phyloP scores from a whole-genome alignment of 1,284 basidiomycete species.

The Pisolithus thermaeus region DNA sequence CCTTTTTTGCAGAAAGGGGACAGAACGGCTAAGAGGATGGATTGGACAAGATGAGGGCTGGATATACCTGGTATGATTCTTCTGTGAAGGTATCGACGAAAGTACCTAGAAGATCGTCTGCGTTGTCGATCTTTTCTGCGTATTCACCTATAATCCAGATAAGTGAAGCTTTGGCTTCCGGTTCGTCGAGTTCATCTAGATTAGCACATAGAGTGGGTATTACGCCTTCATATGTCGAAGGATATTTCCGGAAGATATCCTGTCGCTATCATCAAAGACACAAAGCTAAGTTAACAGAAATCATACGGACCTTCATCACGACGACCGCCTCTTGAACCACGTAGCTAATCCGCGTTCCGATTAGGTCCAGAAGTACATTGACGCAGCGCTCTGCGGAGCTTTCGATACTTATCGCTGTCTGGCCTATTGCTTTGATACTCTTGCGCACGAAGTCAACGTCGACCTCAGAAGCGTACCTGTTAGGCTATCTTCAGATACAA shows the following conservation, averaged over 20 bases:
- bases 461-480: constrained; percentile 91
- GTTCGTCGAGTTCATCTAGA: constrained; percentile 94
- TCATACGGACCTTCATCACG: constrained; percentile 81
- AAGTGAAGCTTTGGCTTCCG: constrained; percentile 94
- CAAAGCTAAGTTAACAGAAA: background rate
- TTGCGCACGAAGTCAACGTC: constrained; percentile 98
- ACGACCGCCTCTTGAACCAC: constrained; percentile 98
- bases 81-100: constrained; percentile 93
- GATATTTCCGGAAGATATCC: constrained; percentile 99
- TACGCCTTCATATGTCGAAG: constrained; percentile 94
- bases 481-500: constrained; percentile 1
- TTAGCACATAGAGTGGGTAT: constrained; percentile 94
- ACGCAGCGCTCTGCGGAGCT: constrained; percentile 92
- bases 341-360: constrained; percentile 90
- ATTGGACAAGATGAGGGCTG: background rate
- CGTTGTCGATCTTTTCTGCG: constrained; percentile 94
- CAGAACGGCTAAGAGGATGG: background rate
- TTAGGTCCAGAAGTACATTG: constrained; percentile 87
- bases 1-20: constrained; percentile 35
- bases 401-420: constrained; percentile 94
- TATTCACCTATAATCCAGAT: constrained; percentile 99
- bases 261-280: constrained; percentile 25
- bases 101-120: constrained; percentile 84
- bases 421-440: constrained; percentile 92
- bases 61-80: constrained; percentile 77